Percentiles rank a stretch among this genome's conserved stretches.
Conservation (phyloP, 2,329 filamentous ascomycete species). For the Botryosphaeria dothidea region DNA sequence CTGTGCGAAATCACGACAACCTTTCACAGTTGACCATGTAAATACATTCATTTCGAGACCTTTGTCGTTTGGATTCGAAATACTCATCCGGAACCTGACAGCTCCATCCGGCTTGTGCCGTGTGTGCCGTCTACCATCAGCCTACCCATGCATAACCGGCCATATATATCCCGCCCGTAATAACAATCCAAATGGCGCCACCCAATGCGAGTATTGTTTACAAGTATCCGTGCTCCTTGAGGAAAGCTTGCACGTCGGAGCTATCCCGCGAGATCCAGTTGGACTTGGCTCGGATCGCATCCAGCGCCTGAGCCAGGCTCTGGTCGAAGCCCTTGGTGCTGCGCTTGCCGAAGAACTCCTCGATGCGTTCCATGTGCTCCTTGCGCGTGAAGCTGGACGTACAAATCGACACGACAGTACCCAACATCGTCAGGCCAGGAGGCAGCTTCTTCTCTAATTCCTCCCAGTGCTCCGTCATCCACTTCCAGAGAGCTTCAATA, state of each 20-base stretch:
- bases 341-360: constrained; percentile 78
- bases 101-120: background rate
- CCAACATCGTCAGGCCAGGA: constrained; percentile 83
- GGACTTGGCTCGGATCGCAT: constrained; percentile 81
- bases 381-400: constrained; percentile 77
- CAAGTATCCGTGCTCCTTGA: constrained; percentile 66
- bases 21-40: background rate
- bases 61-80: background rate
- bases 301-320: constrained; percentile 84
- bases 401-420: constrained; percentile 78
- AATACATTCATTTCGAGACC: background rate
- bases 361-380: constrained; percentile 73
- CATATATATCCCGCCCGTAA: background rate
- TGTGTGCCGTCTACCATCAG: background rate
- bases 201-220: constrained; percentile 21
- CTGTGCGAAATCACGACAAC: background rate
- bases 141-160: background rate
- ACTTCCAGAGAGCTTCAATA: constrained; percentile 76
- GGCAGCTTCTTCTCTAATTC: constrained; percentile 77
- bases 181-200: background rate
- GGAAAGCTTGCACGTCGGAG: constrained; percentile 73
- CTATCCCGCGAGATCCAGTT: constrained; percentile 77
- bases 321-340: constrained; percentile 88
- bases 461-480: constrained; percentile 90
- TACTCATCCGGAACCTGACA: background rate